Evolutionary conservation across 768 basidiomycete species (phyloP).

Genomic region (Austroboletus eburneus): DNA sequence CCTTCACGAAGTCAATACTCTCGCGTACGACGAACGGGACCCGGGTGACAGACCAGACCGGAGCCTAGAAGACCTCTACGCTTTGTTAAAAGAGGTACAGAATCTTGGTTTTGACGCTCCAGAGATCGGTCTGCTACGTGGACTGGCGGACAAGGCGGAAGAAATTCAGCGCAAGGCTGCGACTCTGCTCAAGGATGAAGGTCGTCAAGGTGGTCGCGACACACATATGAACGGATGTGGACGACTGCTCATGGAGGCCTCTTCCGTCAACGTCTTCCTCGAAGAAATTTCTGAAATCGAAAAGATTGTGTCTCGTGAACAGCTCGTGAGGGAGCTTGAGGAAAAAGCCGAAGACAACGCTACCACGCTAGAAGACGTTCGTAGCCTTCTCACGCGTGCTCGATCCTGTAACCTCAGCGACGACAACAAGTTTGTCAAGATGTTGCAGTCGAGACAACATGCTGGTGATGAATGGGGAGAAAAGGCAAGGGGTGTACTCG

Average conservation of each 20-base stretch:
- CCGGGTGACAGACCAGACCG: conserved; percentile 68
- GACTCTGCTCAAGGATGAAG: conserved; percentile 43
- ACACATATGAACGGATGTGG: conserved; percentile 67
- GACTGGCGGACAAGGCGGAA: conserved; percentile 59
- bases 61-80: conserved; percentile 64
- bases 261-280: conserved; percentile 77
- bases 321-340: conserved; percentile 71
- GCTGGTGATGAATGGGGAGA: conserved; percentile 79
- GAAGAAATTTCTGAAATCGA: conserved; percentile 76
- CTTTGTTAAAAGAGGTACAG: conserved; percentile 67
- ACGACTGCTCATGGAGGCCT: conserved; percentile 61
- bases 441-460: conserved; percentile 58
- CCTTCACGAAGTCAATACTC: conserved; percentile 38
- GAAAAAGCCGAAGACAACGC: conserved; percentile 63
- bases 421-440: conserved; percentile 61
- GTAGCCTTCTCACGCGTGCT: conserved; percentile 66
- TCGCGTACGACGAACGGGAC: conserved; percentile 39
- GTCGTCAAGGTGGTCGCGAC: conserved; percentile 44
- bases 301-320: conserved; percentile 76
- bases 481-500: conserved; percentile 59
- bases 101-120: conserved; percentile 79
- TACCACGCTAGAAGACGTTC: conserved; percentile 74
- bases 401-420: conserved; percentile 58
- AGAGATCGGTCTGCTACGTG: conserved; percentile 59
- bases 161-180: conserved; percentile 55